phyloP scores from a whole-genome alignment of 306 rosid genomes.

The Begonia masoniana region DNA sequence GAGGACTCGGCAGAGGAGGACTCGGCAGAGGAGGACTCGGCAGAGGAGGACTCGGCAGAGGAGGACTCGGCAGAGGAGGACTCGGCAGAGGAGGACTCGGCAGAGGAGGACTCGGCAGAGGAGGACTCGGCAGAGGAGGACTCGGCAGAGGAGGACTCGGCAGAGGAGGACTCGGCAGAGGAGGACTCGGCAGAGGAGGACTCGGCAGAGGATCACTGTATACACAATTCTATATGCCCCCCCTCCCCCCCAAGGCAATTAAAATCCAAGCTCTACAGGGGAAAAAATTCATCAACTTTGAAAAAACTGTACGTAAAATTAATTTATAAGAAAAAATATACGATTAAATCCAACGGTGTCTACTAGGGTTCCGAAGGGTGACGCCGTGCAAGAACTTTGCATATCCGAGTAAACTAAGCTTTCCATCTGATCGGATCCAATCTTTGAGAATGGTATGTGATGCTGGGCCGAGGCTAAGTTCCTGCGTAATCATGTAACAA shows the following conservation, averaged over 20 bases:
- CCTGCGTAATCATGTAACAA: slow-evolving; percentile 34
- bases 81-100: no score
- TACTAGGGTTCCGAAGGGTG: slow-evolving; percentile 60
- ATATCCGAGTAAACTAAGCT: slow-evolving; percentile 74
- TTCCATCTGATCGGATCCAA: slow-evolving; percentile 86
- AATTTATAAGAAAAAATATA: slow-evolving; percentile 2
- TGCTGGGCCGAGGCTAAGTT: slow-evolving; percentile 70
- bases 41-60: no score
- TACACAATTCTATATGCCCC: slow-evolving; percentile 19
- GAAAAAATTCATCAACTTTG: slow-evolving; percentile 25
- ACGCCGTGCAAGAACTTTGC: slow-evolving; percentile 89
- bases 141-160: no score
- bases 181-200: no score
- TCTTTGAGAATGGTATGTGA: slow-evolving; percentile 56
- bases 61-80: no score
- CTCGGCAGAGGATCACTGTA: no score
- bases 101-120: no score
- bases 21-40: no score
- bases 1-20: no score
- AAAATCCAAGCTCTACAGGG: slow-evolving; percentile 13
- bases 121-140: no score
- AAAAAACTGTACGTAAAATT: slow-evolving; percentile 26
- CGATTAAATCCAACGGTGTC: slow-evolving; percentile 39
- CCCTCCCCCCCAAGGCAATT: slow-evolving; percentile 8
- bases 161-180: no score